A percentile compares a stretch with the other conserved stretches of the same genome.
These are phyloP conservation scores for Pseudogymnoascus verrucosus DNA, from an alignment of 2,329 filamentous ascomycete species.

Conservation along the genomic window DNA sequence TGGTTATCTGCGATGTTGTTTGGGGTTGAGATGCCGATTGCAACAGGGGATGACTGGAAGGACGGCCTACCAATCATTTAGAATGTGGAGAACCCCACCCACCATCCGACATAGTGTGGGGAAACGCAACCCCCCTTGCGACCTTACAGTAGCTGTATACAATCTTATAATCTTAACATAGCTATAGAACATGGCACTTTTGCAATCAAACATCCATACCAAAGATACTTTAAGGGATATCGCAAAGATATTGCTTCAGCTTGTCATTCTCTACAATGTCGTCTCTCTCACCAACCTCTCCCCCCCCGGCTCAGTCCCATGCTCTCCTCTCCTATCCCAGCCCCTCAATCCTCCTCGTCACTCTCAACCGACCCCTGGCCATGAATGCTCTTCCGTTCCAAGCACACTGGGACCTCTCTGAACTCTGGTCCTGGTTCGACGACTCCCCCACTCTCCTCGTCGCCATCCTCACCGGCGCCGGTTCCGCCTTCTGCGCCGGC, in stretches of 20 bases:
- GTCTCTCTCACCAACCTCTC: neutral
- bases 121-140: neutral
- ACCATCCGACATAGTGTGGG: neutral
- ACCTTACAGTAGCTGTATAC: neutral
- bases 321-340: conserved; percentile 37
- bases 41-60: neutral
- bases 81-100: neutral
- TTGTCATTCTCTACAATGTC: neutral
- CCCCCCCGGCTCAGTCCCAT: conserved; percentile 17
- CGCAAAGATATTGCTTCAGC: neutral
- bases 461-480: conserved; percentile 43
- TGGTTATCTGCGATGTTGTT: neutral
- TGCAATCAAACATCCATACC: neutral
- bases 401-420: conserved; percentile 41
- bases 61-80: neutral
- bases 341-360: conserved; percentile 41
- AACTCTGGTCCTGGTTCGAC: conserved; percentile 47
- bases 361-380: conserved; percentile 41
- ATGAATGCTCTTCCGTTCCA: conserved; percentile 39
- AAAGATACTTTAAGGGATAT: neutral
- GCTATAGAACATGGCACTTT: neutral
- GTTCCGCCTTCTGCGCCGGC: conserved; percentile 47
- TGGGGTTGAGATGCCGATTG: neutral
- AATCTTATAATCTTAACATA: neutral
- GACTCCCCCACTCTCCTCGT: conserved; percentile 39